Evolutionary conservation across 1,139 yeast species (phyloP), one percentile per base, ranked within the genome.

Genomic region (Candida sojae): DNA sequence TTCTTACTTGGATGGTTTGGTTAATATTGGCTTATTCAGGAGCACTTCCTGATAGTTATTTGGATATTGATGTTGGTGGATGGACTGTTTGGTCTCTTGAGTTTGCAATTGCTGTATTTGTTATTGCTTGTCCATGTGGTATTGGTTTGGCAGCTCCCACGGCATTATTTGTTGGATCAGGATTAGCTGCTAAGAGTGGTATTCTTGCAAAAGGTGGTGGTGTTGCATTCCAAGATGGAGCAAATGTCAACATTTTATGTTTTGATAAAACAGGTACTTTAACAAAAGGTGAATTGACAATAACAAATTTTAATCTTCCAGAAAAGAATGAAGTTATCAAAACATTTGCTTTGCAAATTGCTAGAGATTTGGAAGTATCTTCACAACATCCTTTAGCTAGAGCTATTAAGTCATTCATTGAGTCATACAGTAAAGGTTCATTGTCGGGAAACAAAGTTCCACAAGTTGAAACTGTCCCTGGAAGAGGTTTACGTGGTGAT

Each of bases 221-320:
- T 41, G 84, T 82, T 45, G 91, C 93, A 1, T 86, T 87, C 60
- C 92, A 87, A 64, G 90, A 87, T 59, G 92, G 87, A 2, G 80
- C 91, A 1, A 71, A 70, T 30, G 71, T 84, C 32, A 79, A 81
- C 48, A 77, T 84, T 41, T 79, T 86, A 11, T 87, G 92, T 57
- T 87, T 87, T 63, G 95, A 87, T 64, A 87, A 87, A 57, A 87
- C 95, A 0, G 95, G 95, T 1, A 87, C 95, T 0, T 68, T 87
- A 52, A 87, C 95, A 0, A 83, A 82, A 23, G 88, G 88, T 1
- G 80, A 80, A 33, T 75, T 84, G 43, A 67, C 68, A 45, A 79
- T 87, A 2, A 82, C 86, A 0, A 80, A 85, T 55, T 74, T 67
- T 53, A 63, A 71, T 3, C 67, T 63, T 46, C 52, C 53, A 2